A percentile compares a stretch with the other conserved stretches of the same genome.
phyloP scores from a whole-genome alignment of 2,329 filamentous ascomycete genomes.

The Cordyceps javanica region DNA sequence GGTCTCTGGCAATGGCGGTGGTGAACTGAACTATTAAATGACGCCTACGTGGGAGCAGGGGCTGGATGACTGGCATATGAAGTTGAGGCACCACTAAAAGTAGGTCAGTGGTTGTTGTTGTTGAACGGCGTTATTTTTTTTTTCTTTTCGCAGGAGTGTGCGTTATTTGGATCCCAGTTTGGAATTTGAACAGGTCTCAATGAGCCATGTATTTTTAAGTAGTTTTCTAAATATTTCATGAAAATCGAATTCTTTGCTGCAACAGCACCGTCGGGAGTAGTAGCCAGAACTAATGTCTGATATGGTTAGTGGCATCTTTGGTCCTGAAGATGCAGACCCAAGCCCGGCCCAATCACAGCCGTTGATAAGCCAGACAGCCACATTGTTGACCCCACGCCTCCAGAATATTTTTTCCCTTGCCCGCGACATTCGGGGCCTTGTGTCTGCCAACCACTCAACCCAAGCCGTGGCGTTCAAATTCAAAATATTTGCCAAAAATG shows the following conservation, averaged over 20 bases:
- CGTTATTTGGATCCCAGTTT: background rate
- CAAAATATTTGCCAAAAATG: conserved; percentile 1
- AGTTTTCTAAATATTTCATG: background rate
- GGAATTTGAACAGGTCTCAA: background rate
- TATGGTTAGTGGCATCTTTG: background rate
- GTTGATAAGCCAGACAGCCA: conserved; percentile 1
- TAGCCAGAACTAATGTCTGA: too few species aligned
- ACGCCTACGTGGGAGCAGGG: background rate
- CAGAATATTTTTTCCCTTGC: conserved; percentile 11
- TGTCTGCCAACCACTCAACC: background rate
- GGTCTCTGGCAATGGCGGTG: conserved; percentile 63
- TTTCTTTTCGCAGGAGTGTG: background rate
- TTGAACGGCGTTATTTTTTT: conserved; percentile 2
- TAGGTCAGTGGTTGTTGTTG: background rate
- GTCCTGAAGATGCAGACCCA: background rate
- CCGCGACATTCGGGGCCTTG: background rate
- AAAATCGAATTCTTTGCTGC: background rate
- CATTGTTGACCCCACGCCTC: conserved; percentile 10
- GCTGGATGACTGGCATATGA: background rate
- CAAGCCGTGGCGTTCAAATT: background rate
- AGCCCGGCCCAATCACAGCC: background rate
- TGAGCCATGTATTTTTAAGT: background rate
- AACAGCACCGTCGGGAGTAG: too few species aligned
- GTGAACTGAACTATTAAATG: conserved; percentile 80
- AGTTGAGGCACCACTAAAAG: background rate